Conservation (phyloP, 2,329 filamentous ascomycete species). For the Coniochaeta sp. region DNA sequence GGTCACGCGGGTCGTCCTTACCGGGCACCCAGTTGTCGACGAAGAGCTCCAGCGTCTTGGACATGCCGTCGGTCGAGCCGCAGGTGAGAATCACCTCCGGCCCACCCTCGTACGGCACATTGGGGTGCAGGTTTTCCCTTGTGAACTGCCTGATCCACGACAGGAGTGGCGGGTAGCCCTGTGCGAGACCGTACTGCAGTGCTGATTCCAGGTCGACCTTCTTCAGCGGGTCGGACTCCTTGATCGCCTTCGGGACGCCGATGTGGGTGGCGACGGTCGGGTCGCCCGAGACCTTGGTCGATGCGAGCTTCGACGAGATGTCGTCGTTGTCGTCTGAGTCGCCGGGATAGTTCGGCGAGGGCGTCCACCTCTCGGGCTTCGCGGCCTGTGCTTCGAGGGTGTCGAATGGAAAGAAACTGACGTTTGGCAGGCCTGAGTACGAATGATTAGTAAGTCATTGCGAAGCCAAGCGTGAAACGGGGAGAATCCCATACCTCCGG, state of each 20-base stretch:
- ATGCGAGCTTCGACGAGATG: slow-evolving; percentile 13
- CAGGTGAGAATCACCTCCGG: slow-evolving; percentile 73
- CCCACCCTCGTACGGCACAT: slow-evolving; percentile 69
- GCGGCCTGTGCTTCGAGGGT: slow-evolving; percentile 79
- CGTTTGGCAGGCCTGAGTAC: slow-evolving; percentile 65
- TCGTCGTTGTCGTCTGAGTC: slow-evolving; percentile 11
- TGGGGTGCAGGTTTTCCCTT: slow-evolving; percentile 69
- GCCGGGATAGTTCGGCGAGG: slow-evolving; percentile 55
- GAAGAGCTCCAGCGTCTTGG: slow-evolving; percentile 69
- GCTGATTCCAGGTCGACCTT: slow-evolving; percentile 78
- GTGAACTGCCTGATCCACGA: slow-evolving; percentile 75
- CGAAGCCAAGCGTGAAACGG: too few relatives aligned
- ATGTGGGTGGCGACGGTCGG: slow-evolving; percentile 41
- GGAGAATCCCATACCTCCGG: slow-evolving; percentile 44
- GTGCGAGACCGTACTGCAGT: slow-evolving; percentile 78
- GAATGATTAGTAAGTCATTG: neutral
- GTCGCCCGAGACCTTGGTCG: slow-evolving; percentile 16
- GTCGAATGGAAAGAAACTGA: slow-evolving; percentile 81
- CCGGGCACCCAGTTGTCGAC: slow-evolving; percentile 68
- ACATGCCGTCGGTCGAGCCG: slow-evolving; percentile 79
- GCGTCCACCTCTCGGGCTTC: slow-evolving; percentile 65
- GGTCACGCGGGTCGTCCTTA: slow-evolving; percentile 57
- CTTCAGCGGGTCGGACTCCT: slow-evolving; percentile 48
- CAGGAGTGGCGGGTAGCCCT: slow-evolving; percentile 73
- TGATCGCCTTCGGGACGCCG: slow-evolving; percentile 62